Conservation (phyloP, 768 basidiomycete species). For the Plicaturopsis crispa region DNA sequence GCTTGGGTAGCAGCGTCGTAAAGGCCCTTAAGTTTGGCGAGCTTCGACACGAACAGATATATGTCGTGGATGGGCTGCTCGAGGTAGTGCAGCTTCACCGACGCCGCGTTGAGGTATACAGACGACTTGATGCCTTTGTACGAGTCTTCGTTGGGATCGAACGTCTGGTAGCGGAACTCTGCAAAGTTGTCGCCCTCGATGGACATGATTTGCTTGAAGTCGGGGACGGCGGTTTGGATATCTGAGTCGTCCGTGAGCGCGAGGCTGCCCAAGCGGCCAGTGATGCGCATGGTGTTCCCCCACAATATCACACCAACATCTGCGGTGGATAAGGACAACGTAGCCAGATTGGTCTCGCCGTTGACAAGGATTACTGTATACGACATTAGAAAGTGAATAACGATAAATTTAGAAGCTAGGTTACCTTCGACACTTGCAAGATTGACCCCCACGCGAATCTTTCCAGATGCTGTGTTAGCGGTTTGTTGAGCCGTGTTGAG, state of each 20-base stretch:
- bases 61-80: constrained; percentile 88
- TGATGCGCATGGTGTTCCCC: constrained; percentile 66
- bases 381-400: neutral
- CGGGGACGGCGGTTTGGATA: constrained; percentile 39
- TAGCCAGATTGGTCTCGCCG: constrained; percentile 63
- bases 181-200: constrained; percentile 94
- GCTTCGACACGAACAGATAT: constrained; percentile 73
- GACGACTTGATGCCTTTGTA: constrained; percentile 81
- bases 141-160: constrained; percentile 60
- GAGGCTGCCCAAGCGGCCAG: constrained; percentile 77
- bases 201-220: constrained; percentile 81
- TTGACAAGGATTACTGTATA: constrained; percentile 69
- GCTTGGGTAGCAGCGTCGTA: constrained; percentile 93
- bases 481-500: constrained; percentile 3
- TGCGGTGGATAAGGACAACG: constrained; percentile 84
- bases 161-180: constrained; percentile 91
- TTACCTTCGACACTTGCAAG: constrained; percentile 78
- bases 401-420: neutral
- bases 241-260: constrained; percentile 70
- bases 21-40: constrained; percentile 86
- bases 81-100: constrained; percentile 82
- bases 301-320: constrained; percentile 74
- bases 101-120: constrained; percentile 77
- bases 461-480: constrained; percentile 28
- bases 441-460: constrained; percentile 77